phyloP scores from a whole-genome alignment of 768 basidiomycete genomes.

The Dictyophora rubrovolvata region DNA sequence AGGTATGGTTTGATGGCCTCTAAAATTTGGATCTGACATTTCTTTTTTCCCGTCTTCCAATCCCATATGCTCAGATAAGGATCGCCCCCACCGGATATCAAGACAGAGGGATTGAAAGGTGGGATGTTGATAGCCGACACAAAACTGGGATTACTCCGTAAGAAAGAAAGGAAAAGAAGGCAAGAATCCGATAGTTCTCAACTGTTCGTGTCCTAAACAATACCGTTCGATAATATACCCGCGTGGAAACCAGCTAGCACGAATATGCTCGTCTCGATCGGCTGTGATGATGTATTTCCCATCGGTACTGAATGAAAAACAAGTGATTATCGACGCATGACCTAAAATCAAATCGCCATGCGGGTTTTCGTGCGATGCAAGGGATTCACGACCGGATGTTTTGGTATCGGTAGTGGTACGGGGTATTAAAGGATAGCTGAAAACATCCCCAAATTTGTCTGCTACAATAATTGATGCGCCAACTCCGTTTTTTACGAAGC shows the following conservation, averaged over 20 bases:
- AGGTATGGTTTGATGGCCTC: conserved; percentile 28
- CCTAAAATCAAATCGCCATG: conserved; percentile 68
- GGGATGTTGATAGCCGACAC: conserved; percentile 77
- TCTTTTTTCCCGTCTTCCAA: conserved; percentile 53
- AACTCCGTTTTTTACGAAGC: conserved; percentile 26
- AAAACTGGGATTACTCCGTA: conserved; percentile 39
- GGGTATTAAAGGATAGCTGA: conserved; percentile 60
- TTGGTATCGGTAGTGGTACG: conserved; percentile 11
- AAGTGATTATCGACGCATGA: conserved; percentile 78
- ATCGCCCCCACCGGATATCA: conserved; percentile 90
- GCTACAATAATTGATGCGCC: conserved; percentile 64
- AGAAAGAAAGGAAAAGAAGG: not conserved
- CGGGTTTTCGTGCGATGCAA: conserved; percentile 58
- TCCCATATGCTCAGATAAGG: conserved; percentile 67
- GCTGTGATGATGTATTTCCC: conserved; percentile 75
- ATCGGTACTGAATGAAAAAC: conserved; percentile 56
- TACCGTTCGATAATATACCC: conserved; percentile 81
- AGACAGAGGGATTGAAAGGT: conserved; percentile 26
- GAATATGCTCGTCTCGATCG: conserved; percentile 92
- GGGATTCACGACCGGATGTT: conserved; percentile 21
- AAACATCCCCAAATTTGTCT: conserved; percentile 95
- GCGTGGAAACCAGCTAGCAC: conserved; percentile 82
- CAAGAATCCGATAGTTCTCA: conserved; percentile 15
- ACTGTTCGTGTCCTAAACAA: conserved; percentile 81
- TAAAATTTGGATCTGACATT: conserved; percentile 41